A percentile compares a stretch with the other conserved stretches of the same genome.
These are phyloP conservation scores for Trichosporon asahii DNA, from an alignment of 1,284 basidiomycete species.

Conservation along the genomic window DNA sequence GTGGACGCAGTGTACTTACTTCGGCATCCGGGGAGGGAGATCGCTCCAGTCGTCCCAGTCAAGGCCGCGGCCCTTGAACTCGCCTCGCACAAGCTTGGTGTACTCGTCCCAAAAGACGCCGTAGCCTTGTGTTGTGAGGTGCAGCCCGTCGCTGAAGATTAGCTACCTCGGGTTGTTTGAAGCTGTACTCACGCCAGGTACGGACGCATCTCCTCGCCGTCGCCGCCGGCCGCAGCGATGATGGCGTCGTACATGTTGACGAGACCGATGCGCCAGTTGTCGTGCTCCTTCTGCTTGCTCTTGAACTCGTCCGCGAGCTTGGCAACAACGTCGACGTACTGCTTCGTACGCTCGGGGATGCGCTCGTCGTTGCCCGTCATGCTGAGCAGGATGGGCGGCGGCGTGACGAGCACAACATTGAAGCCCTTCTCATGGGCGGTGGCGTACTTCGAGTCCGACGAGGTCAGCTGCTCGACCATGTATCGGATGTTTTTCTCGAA, in stretches of 20 bases:
- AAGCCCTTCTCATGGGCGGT: slow-evolving; percentile 26
- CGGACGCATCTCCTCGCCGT: slow-evolving; percentile 53
- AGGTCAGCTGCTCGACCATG: slow-evolving; percentile 29
- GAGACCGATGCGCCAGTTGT: slow-evolving; percentile 55
- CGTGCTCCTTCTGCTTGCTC: slow-evolving; percentile 13
- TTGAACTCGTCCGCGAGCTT: slow-evolving; percentile 59
- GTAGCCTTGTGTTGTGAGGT: slow-evolving; percentile 70
- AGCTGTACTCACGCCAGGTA: slow-evolving; percentile 24
- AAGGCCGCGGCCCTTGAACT: slow-evolving; percentile 51
- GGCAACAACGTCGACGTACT: slow-evolving; percentile 66
- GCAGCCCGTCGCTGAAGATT: slow-evolving; percentile 63
- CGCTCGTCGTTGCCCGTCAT: slow-evolving; percentile 55
- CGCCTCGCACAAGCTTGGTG: slow-evolving; percentile 59
- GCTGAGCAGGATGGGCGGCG: slow-evolving; percentile 69
- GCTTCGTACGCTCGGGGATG: slow-evolving; percentile 59
- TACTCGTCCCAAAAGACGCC: slow-evolving; percentile 65
- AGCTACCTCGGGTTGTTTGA: neutral
- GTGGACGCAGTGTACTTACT: slow-evolving; percentile 17
- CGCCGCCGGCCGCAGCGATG: slow-evolving; percentile 57
- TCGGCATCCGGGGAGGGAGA: slow-evolving; percentile 22
- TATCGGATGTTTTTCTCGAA: slow-evolving; percentile 31
- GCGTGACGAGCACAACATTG: slow-evolving; percentile 69
- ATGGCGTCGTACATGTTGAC: slow-evolving; percentile 67
- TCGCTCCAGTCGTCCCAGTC: slow-evolving; percentile 37
- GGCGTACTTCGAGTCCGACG: slow-evolving; percentile 22